Conservation (phyloP, 2,329 filamentous ascomycete genomes). For the Epichloe glyceriae region DNA sequence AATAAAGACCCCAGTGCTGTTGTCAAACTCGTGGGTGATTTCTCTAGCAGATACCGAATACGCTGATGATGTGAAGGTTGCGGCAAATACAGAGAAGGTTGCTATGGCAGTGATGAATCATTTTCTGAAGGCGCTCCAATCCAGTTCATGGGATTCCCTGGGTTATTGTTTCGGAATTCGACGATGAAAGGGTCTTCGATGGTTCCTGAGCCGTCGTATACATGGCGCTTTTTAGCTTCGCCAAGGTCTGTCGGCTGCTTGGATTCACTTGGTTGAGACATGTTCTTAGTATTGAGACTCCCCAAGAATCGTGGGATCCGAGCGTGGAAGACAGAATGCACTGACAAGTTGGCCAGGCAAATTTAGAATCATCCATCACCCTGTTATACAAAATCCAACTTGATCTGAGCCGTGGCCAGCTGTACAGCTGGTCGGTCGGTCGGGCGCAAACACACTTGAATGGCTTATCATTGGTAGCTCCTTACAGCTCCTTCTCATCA, state of each 20-base stretch:
- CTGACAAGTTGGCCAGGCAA: neutral
- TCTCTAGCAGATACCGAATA: conserved; percentile 18
- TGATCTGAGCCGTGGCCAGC: neutral
- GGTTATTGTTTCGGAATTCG: neutral
- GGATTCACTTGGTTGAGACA: neutral
- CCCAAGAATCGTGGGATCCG: neutral
- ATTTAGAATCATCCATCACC: neutral
- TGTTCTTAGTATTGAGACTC: neutral
- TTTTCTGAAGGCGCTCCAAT: neutral
- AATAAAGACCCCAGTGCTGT: conserved; percentile 57
- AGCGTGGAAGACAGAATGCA: neutral
- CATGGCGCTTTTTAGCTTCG: neutral
- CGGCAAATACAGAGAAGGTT: neutral
- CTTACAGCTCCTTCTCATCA: neutral
- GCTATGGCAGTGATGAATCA: neutral
- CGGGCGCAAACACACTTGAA: neutral
- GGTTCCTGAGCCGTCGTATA: neutral
- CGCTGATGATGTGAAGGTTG: neutral
- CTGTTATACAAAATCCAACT: neutral
- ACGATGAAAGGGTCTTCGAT: neutral
- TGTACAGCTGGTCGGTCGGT: neutral
- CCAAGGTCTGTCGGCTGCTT: neutral
- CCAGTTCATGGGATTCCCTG: neutral
- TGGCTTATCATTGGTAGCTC: neutral
- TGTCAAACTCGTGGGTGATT: conserved; percentile 55